Evolutionary conservation across 139 green algal species (phyloP).

Genomic region (Chlamydomonas asymmetrica): DNA sequence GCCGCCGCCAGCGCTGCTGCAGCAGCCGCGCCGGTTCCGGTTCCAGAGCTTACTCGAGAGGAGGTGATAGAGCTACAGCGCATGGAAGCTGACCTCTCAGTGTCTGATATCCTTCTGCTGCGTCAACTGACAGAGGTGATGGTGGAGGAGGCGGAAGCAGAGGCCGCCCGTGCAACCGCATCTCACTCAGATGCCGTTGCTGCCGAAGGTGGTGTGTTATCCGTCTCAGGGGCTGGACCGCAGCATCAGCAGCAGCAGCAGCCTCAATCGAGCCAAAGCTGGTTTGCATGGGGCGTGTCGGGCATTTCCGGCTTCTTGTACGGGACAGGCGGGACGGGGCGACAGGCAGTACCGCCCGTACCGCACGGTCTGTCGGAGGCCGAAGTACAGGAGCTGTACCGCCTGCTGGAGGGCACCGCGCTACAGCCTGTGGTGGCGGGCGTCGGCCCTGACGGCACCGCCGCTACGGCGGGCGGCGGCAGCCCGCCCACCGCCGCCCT

Average conservation of each 20-base stretch:
- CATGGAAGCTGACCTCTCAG: constrained; percentile 46
- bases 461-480: too few species aligned
- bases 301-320: constrained; percentile 41
- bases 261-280: constrained; percentile 34
- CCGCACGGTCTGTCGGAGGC: not conserved
- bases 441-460: not conserved
- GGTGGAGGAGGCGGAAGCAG: constrained; percentile 18
- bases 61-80: constrained; percentile 35
- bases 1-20: not conserved
- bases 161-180: not conserved
- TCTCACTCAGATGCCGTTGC: not conserved
- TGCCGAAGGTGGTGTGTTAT: not conserved
- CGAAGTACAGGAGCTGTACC: constrained; percentile 30
- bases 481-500: not conserved
- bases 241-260: constrained; percentile 15
- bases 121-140: constrained; percentile 43
- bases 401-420: constrained; percentile 16
- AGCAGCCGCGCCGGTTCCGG: not conserved
- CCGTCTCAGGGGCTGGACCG: not conserved
- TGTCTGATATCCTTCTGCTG: constrained; percentile 50
- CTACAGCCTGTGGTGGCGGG: constrained; percentile 5
- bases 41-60: not conserved
- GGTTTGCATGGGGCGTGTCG: constrained; percentile 51
- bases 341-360: not conserved
- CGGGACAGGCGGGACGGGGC: constrained; percentile 3